Evolutionary conservation across 169 alveolate genomes (phyloP), one percentile per base, ranked within the genome.

Genomic region (Plasmodium coatneyi): DNA sequence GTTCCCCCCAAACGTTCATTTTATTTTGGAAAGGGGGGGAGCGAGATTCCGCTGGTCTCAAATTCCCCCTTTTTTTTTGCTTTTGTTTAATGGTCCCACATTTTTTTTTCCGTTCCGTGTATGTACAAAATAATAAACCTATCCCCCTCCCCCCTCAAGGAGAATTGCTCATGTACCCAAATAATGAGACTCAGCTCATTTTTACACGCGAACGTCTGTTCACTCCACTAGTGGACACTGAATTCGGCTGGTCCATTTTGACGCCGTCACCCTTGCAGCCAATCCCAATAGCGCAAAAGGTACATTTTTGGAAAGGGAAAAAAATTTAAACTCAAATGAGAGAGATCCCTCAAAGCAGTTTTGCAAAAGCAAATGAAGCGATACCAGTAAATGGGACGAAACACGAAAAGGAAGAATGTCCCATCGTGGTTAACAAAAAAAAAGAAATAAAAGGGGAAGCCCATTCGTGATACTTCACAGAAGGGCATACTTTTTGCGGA

Each of bases 401-500:
- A 60, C 36, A 25, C 76, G 76, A 25, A 60, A 19, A 60, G 28
- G 76, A 22, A 60, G 16, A 60, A 25, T 60, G 34, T 60, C 76
- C 76, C 76, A 60, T 19, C 28, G 28, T 60, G 76, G 76, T 60
- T 60, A 60, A 56, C 76, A 60, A 60, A 60, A 60, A 60, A 60
- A 60, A 56, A 60, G 19, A 60, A 60, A 60, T 19, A 39, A 39
- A 39, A 39, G 32, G 34, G 34, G 16, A 60, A 60, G 76, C 76
- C 19, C 76, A 25, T 60, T 60, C 34, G 76, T 60, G 76, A 19
- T 34, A 22, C 76, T 60, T 60, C 28, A 60, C 76, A 16, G 76
- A 60, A 16, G 34, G 16, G 34, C 28, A 60, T 60, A 22, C 16
- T 9, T 60, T 60, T n/a, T 60, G 34, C 28, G 34, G 34, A 25